These are phyloP conservation scores for Talaromyces sp. DNA, from an alignment of 2,329 filamentous ascomycete species.

Conservation along the genomic window DNA sequence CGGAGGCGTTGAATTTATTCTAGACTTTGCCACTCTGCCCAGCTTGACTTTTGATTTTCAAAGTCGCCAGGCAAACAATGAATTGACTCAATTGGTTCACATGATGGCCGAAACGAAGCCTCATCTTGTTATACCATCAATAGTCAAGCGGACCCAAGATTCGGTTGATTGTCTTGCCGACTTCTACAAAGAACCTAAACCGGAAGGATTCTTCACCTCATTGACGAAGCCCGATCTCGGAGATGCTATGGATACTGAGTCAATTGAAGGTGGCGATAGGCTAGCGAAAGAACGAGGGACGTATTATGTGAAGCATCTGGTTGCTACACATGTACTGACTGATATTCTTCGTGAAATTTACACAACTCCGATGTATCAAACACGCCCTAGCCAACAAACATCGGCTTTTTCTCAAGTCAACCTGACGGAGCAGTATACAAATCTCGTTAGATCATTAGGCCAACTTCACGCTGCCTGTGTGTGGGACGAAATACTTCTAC, in stretches of 20 bases:
- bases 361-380: constrained; percentile 59
- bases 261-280: constrained; percentile 29
- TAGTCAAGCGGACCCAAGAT: constrained; percentile 70
- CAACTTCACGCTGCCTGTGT: constrained; percentile 74
- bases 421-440: constrained; percentile 75
- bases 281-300: constrained; percentile 57
- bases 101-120: constrained; percentile 77
- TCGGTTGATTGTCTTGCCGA: constrained; percentile 66
- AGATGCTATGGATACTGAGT: constrained; percentile 28
- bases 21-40: constrained; percentile 79
- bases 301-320: constrained; percentile 70
- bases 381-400: constrained; percentile 57
- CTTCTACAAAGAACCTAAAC: constrained; percentile 55
- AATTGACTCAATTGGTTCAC: constrained; percentile 70
- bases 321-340: constrained; percentile 72
- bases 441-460: constrained; percentile 71
- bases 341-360: constrained; percentile 73
- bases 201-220: constrained; percentile 65
- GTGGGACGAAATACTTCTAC: constrained; percentile 77
- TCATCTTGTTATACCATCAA: constrained; percentile 73
- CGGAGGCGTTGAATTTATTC: constrained; percentile 76
- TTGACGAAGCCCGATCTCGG: constrained; percentile 46
- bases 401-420: constrained; percentile 73
- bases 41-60: constrained; percentile 73
- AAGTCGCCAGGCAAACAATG: constrained; percentile 63